These are phyloP conservation scores for Penicillium odoratum DNA, from an alignment of 495 filamentous ascomycete genomes.

Conservation along the genomic window DNA sequence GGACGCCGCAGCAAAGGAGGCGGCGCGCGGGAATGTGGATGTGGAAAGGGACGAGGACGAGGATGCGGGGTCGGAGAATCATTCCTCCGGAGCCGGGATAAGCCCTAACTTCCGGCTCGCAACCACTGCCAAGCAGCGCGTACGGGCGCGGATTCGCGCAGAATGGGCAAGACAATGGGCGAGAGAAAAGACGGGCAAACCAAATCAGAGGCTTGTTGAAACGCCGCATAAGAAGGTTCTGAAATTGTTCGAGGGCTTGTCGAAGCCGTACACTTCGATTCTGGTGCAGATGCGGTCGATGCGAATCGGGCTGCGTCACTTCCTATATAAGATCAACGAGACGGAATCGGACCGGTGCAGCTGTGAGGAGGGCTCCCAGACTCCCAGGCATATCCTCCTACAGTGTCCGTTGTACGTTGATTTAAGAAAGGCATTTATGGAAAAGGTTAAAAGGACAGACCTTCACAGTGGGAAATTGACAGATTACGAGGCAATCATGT, in stretches of 20 bases:
- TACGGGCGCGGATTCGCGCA: background rate
- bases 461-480: no score
- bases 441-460: background rate
- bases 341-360: background rate
- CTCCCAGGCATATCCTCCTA: background rate
- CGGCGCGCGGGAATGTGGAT: background rate
- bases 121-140: background rate
- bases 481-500: background rate
- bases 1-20: constrained; percentile 1
- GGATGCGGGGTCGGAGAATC: background rate
- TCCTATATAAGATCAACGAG: background rate
- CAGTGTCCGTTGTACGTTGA: background rate
- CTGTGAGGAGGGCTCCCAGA: background rate
- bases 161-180: background rate
- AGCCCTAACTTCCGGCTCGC: no score
- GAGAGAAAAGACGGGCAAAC: background rate
- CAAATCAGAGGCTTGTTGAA: background rate
- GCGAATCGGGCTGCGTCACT: background rate
- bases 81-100: no score
- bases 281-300: background rate
- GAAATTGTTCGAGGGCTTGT: background rate
- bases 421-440: background rate
- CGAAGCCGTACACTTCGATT: background rate
- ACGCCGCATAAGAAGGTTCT: background rate
- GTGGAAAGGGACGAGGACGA: no score